A percentile compares a stretch with the other conserved stretches of the same genome.
phyloP scores from a whole-genome alignment of 495 filamentous ascomycete genomes.

The Pyrenula aspistea region DNA sequence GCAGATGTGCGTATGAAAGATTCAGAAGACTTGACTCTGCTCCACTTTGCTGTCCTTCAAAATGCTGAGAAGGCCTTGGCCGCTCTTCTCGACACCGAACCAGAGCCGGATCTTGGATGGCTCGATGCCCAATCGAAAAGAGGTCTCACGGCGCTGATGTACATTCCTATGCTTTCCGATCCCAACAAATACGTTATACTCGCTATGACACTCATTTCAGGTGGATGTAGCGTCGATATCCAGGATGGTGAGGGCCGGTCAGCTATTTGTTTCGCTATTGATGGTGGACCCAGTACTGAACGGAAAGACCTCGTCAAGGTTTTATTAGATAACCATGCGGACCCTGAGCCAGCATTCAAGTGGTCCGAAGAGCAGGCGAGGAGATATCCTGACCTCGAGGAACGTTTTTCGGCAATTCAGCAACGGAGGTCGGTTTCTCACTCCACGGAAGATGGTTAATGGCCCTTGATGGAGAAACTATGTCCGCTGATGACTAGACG shows the following conservation, averaged over 20 bases:
- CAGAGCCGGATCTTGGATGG: not conserved
- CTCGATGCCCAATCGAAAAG: not conserved
- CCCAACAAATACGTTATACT: not conserved
- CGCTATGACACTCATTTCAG: not conserved
- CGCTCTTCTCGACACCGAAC: not conserved
- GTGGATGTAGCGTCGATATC: not conserved
- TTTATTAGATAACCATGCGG: not conserved
- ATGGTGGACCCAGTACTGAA: not conserved
- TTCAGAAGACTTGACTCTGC: not conserved
- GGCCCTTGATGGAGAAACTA: too few relatives aligned
- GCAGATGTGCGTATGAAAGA: not conserved
- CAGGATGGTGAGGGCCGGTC: not conserved
- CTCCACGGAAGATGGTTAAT: too few relatives aligned
- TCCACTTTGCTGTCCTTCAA: not conserved
- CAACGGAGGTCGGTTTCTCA: too few relatives aligned
- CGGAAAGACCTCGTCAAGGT: not conserved
- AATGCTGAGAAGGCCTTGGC: not conserved
- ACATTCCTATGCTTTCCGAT: not conserved
- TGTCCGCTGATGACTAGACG: too few relatives aligned
- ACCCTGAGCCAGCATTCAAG: not conserved
- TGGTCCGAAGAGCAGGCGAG: not conserved
- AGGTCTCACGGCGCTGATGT: not conserved
- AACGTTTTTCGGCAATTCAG: not conserved
- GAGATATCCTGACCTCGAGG: not conserved
- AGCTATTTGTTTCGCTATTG: not conserved